These are phyloP conservation scores for Verticillium alfalfae DNA, from an alignment of 2,329 filamentous ascomycete species.

Conservation along the genomic window DNA sequence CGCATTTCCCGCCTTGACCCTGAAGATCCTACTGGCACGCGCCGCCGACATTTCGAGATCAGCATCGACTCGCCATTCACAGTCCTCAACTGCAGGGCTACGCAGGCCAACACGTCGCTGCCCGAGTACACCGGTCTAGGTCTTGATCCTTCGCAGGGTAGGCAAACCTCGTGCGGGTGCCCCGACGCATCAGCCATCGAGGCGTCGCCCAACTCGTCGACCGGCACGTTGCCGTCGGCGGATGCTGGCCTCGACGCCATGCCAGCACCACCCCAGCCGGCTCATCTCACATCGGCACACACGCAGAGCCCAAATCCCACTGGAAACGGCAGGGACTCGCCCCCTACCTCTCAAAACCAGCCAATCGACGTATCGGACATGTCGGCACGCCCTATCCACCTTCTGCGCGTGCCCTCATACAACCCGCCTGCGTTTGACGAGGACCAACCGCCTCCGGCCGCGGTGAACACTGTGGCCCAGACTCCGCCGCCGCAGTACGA, in stretches of 20 bases:
- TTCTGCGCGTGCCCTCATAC: slow-evolving; percentile 77
- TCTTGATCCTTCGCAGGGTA: slow-evolving; percentile 25
- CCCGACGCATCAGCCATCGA: slow-evolving; percentile 54
- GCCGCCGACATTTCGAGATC: slow-evolving; percentile 88
- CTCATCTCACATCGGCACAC: slow-evolving; percentile 36
- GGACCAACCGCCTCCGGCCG: slow-evolving; percentile 56
- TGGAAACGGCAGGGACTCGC: slow-evolving; percentile 2
- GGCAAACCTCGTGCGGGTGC: slow-evolving; percentile 47
- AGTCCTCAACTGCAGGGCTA: slow-evolving; percentile 88
- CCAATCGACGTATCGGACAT: neutral
- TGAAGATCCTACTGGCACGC: slow-evolving; percentile 63
- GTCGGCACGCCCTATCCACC: slow-evolving; percentile 68
- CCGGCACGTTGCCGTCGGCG: slow-evolving; percentile 36
- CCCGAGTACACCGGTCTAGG: slow-evolving; percentile 66
- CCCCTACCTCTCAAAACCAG: slow-evolving; percentile 5
- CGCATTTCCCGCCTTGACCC: slow-evolving; percentile 80
- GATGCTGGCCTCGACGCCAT: slow-evolving; percentile 26
- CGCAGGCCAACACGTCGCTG: slow-evolving; percentile 79
- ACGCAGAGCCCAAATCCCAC: slow-evolving; percentile 13
- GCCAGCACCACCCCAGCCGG: slow-evolving; percentile 49
- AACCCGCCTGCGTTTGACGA: slow-evolving; percentile 85
- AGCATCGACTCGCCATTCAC: slow-evolving; percentile 95
- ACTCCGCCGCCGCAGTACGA: slow-evolving; percentile 87
- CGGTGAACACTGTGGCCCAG: slow-evolving; percentile 34
- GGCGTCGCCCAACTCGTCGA: slow-evolving; percentile 61